phyloP scores from a whole-genome alignment of 495 filamentous ascomycete genomes.

The Trichoderma orchidacearum region DNA sequence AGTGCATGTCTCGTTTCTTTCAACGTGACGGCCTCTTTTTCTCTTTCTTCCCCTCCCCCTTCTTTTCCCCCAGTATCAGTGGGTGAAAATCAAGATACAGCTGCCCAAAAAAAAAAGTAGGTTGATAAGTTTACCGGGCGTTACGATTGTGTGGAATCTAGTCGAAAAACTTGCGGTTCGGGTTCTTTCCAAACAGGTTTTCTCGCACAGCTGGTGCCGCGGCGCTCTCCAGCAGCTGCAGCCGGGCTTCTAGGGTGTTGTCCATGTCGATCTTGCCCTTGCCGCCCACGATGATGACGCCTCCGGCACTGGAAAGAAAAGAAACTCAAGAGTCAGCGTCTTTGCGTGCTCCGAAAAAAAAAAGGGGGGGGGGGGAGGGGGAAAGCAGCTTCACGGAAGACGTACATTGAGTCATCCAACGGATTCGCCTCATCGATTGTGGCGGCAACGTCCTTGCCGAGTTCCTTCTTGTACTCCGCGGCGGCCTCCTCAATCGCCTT shows the following conservation, averaged over 20 bases:
- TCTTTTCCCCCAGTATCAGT: not conserved
- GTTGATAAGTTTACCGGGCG: no score
- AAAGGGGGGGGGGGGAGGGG: no score
- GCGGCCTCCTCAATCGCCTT: slow-evolving; percentile 62
- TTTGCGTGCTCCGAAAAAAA: not conserved
- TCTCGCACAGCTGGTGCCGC: slow-evolving; percentile 75
- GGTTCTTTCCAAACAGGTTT: slow-evolving; percentile 81
- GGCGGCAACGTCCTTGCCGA: slow-evolving; percentile 46
- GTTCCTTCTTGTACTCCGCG: slow-evolving; percentile 66
- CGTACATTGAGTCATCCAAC: slow-evolving; percentile 76
- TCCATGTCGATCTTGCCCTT: slow-evolving; percentile 95
- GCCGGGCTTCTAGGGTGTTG: slow-evolving; percentile 90
- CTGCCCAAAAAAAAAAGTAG: no score
- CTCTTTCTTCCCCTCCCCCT: not conserved
- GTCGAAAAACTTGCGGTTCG: slow-evolving; percentile 86
- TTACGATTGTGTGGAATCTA: slow-evolving; percentile 16
- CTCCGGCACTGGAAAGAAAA: slow-evolving; percentile 67
- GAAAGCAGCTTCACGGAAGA: slow-evolving; percentile 7
- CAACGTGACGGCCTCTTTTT: not conserved
- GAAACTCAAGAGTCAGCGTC: not conserved
- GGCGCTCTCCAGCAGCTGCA: slow-evolving; percentile 70
- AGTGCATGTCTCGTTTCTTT: slow-evolving; percentile 13
- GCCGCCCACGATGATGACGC: slow-evolving; percentile 64
- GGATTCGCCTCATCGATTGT: slow-evolving; percentile 66
- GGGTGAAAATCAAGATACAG: not conserved